Percentiles rank a stretch among this genome's conserved stretches.
Conservation (phyloP, 169 alveolate species). For the Cryptosporidium viatorum region DNA sequence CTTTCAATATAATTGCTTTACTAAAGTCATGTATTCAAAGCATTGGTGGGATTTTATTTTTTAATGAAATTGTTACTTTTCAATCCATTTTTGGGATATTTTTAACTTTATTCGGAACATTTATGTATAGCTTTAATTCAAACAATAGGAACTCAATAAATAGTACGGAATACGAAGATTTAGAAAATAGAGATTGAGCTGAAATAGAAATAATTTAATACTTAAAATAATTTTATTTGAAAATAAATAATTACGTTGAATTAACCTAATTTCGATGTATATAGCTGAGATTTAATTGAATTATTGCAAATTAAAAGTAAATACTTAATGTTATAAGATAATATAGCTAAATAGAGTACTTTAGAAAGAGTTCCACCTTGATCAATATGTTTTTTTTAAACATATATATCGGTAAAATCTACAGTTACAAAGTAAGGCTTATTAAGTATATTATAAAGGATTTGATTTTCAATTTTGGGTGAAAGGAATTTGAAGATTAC, state of each 20-base stretch:
- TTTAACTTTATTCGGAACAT: slow-evolving; percentile 67
- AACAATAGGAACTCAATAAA: background rate
- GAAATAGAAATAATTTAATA: background rate
- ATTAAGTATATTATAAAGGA: too few species aligned
- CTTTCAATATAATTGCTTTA: slow-evolving; percentile 76
- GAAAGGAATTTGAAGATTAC: background rate
- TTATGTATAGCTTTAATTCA: slow-evolving; percentile 5
- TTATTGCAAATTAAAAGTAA: too few species aligned
- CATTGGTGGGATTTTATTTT: slow-evolving; percentile 71
- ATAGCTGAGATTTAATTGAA: background rate
- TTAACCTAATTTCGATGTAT: background rate
- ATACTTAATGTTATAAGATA: too few species aligned
- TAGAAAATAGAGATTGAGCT: background rate
- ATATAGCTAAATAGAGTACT: too few species aligned
- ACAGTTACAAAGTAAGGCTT: too few species aligned
- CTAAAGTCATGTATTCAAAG: slow-evolving; percentile 76
- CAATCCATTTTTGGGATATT: slow-evolving; percentile 45
- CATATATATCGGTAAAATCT: background rate
- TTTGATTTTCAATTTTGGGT: background rate
- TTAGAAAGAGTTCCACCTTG: background rate
- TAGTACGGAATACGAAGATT: background rate
- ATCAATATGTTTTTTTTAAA: too few species aligned
- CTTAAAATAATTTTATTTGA: background rate
- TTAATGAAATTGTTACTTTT: slow-evolving; percentile 59
- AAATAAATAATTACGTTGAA: background rate